These are phyloP conservation scores for Lumnitzera littorea DNA, from an alignment of 345 rosid species.

Conservation along the genomic window DNA sequence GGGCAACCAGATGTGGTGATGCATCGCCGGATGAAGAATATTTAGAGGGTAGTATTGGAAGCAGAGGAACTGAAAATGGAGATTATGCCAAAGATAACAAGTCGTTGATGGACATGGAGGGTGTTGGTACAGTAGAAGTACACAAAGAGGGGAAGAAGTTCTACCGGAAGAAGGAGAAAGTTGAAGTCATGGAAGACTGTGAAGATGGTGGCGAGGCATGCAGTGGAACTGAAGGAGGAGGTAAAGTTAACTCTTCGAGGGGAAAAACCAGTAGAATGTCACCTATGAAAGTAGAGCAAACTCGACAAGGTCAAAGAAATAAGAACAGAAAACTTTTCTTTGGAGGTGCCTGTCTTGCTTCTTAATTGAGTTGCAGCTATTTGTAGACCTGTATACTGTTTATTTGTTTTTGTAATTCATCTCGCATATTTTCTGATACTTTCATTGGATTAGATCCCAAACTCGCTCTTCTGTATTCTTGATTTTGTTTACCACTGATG, in stretches of 20 bases:
- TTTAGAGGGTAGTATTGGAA: conserved; percentile 35
- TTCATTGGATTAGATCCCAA: no score
- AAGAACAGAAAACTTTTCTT: conserved; percentile 49
- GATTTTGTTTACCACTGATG: no score
- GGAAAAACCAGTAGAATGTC: conserved; percentile 31
- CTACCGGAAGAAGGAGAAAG: conserved; percentile 49
- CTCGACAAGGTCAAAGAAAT: conserved; percentile 36
- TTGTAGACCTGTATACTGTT: neutral
- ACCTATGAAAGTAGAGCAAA: conserved; percentile 31
- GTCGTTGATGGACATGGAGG: conserved; percentile 54
- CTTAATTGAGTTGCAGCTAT: conserved; percentile 11
- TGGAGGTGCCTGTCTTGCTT: conserved; percentile 40
- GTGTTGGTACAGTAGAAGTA: conserved; percentile 56
- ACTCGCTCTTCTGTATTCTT: no score
- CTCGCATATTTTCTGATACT: no score
- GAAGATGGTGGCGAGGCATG: conserved; percentile 78
- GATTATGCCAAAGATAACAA: conserved; percentile 32
- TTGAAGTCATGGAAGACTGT: conserved; percentile 41
- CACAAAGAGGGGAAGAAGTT: conserved; percentile 47
- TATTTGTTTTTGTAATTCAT: no score
- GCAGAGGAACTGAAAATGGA: conserved; percentile 27
- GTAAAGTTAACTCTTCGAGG: conserved; percentile 26
- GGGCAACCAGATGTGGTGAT: conserved; percentile 31
- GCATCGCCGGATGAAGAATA: conserved; percentile 31
- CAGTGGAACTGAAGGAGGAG: conserved; percentile 82